Evolutionary conservation across 1,139 yeast genomes (phyloP), one percentile per base, ranked within the genome.

Genomic region (Blastobotrys elegans): DNA sequence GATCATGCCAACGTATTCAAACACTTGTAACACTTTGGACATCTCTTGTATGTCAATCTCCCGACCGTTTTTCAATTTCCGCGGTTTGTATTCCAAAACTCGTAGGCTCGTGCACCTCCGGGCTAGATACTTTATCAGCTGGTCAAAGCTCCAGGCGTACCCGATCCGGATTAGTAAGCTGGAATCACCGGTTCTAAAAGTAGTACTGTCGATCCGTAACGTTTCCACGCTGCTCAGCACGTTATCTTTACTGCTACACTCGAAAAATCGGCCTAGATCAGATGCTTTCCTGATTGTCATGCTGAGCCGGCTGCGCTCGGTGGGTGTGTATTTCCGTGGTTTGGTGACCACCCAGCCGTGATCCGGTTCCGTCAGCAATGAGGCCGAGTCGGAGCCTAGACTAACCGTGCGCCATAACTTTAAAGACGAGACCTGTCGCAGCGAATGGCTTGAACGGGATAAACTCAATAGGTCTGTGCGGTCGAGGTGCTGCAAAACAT

Each of bases 361-460:
- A 2, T 17, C 13, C 17, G 4, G 2, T 10, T 42, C 40, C 20
- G 22, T 40, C 14, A 34, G 5, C 4, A 42, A 14, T 13, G 46
- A 11, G 2, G 13, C 20, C 13, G 16, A 7, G 18, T 34, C 16
- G 4, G n/a, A 2, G 6, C 46, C 46, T 8, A 42, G 16, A 16
- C 29, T 35, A 7, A 42, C 20, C n/a, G 46, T 42, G 33, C 46
- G 21, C 46, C 46, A 42, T 27, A 42, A 16, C 14, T 20, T 24
- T 17, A 42, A 32, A 14, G 35, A 30, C 17, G 46, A 38, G 4
- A 42, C 27, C 34, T 35, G 46, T 10, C 40, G 33, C 17, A 42
- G 34, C 5, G 18, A 7, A 17, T 29, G 46, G 10, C 29, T 26
- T 7, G 46, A 34, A 18, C 20, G 26, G 33, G 40, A 33, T 13